Conservation (phyloP, 1,284 basidiomycete genomes). For the Ganoderma sinense region DNA sequence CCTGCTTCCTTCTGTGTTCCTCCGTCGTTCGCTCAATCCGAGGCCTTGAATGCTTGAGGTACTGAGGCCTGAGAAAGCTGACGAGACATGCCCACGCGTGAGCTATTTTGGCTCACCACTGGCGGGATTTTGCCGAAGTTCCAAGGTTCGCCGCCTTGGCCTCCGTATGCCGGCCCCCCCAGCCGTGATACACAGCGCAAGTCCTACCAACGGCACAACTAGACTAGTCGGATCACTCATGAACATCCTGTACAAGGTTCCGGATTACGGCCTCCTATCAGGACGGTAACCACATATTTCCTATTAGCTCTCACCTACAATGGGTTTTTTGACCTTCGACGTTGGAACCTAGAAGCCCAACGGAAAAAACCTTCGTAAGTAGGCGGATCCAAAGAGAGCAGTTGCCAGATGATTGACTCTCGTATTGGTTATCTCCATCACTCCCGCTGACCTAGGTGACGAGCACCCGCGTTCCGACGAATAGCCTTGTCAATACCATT, state of each 20-base stretch:
- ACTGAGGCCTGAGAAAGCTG: background rate
- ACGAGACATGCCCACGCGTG: background rate
- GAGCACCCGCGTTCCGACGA: slow-evolving; percentile 15
- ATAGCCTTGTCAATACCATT: slow-evolving; percentile 20
- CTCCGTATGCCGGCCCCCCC: background rate
- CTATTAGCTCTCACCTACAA: background rate
- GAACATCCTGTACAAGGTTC: background rate
- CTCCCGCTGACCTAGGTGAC: background rate
- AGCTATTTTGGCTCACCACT: slow-evolving; percentile 18
- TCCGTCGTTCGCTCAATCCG: background rate
- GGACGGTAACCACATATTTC: background rate
- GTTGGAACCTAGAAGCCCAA: background rate
- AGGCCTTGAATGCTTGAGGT: background rate
- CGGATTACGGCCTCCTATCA: background rate
- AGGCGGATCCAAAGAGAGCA: background rate
- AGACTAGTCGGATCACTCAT: background rate
- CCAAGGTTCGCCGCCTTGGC: background rate
- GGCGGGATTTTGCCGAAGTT: slow-evolving; percentile 22
- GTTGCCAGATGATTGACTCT: background rate
- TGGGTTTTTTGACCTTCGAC: background rate
- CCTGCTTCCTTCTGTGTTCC: background rate
- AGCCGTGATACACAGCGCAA: background rate
- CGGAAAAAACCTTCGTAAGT: background rate
- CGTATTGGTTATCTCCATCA: background rate
- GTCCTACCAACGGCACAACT: background rate